Conservation (phyloP, 345 rosid genomes). For the Geranium brycei region DNA sequence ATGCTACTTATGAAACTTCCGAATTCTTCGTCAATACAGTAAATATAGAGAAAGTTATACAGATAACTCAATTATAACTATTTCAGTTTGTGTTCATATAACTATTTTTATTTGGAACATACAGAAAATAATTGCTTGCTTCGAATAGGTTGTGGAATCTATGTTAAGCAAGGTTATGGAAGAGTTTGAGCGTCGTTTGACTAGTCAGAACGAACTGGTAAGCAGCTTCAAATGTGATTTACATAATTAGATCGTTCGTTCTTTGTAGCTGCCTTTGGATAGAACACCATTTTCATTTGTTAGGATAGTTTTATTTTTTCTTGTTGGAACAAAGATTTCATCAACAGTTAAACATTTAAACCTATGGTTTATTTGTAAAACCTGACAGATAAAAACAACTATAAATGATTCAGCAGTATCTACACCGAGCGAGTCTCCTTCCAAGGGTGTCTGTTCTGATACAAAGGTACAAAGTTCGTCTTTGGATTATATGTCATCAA, state of each 20-base stretch:
- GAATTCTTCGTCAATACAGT: background rate
- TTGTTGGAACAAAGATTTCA: background rate
- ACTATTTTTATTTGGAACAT: background rate
- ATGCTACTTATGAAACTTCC: no score
- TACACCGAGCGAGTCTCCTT: slow-evolving; percentile 10
- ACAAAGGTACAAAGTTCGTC: background rate
- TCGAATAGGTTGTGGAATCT: slow-evolving; percentile 59
- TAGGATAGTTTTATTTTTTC: background rate
- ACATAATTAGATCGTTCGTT: background rate
- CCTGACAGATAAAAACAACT: slow-evolving; percentile 28
- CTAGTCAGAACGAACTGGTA: slow-evolving; percentile 50
- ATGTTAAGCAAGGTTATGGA: slow-evolving; percentile 63
- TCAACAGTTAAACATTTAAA: background rate
- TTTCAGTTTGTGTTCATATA: background rate
- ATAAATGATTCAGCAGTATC: slow-evolving; percentile 19
- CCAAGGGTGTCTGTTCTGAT: slow-evolving; percentile 8
- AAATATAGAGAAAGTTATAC: background rate
- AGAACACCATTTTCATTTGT: no score
- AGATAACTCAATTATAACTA: background rate
- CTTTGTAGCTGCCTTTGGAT: background rate
- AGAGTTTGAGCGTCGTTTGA: slow-evolving; percentile 62
- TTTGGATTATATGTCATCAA: background rate
- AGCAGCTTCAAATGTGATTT: slow-evolving; percentile 8
- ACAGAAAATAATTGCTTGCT: background rate
- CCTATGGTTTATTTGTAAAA: background rate